A percentile compares a stretch with the other conserved stretches of the same genome.
phyloP scores from a whole-genome alignment of 1,139 yeast genomes.

The Candida smagusa region DNA sequence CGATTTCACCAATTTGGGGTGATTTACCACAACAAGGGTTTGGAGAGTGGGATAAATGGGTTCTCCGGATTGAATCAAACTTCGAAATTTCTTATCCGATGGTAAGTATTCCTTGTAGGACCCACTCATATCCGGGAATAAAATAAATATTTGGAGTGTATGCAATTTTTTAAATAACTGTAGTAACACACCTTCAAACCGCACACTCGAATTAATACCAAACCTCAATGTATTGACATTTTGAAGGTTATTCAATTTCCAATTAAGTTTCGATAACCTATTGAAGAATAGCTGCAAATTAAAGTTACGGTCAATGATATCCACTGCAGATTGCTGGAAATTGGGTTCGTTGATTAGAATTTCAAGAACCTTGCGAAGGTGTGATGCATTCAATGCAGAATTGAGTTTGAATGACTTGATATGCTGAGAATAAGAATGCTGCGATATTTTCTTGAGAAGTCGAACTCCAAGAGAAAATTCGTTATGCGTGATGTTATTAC shows the following conservation, averaged over 20 bases:
- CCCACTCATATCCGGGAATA: slow-evolving; percentile 16
- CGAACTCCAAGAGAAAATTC: slow-evolving; percentile 31
- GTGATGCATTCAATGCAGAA: slow-evolving; percentile 21
- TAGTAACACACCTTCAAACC: slow-evolving; percentile 21
- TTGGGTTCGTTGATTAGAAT: slow-evolving; percentile 20
- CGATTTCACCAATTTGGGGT: slow-evolving; percentile 19
- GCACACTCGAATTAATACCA: slow-evolving; percentile 26
- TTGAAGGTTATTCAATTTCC: slow-evolving; percentile 24
- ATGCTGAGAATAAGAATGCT: slow-evolving; percentile 14
- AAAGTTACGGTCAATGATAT: slow-evolving; percentile 23
- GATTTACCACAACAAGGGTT: slow-evolving; percentile 24
- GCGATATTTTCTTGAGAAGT: slow-evolving; percentile 22
- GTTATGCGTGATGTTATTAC: slow-evolving; percentile 20
- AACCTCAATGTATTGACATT: slow-evolving; percentile 21
- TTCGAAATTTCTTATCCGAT: slow-evolving; percentile 16
- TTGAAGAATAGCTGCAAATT: slow-evolving; percentile 24
- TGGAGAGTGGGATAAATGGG: slow-evolving; percentile 13
- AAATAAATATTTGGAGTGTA: slow-evolving; percentile 13
- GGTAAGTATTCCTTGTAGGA: slow-evolving; percentile 19
- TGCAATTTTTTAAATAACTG: slow-evolving; percentile 27
- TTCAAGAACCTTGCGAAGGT: slow-evolving; percentile 26
- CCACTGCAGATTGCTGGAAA: slow-evolving; percentile 20
- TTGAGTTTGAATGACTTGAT: slow-evolving; percentile 23
- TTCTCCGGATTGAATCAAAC: slow-evolving; percentile 3
- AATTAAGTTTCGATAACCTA: slow-evolving; percentile 24